These are phyloP conservation scores for Pythium chondricola DNA, from an alignment of 352 stramenopile genomes.

Conservation along the genomic window DNA sequence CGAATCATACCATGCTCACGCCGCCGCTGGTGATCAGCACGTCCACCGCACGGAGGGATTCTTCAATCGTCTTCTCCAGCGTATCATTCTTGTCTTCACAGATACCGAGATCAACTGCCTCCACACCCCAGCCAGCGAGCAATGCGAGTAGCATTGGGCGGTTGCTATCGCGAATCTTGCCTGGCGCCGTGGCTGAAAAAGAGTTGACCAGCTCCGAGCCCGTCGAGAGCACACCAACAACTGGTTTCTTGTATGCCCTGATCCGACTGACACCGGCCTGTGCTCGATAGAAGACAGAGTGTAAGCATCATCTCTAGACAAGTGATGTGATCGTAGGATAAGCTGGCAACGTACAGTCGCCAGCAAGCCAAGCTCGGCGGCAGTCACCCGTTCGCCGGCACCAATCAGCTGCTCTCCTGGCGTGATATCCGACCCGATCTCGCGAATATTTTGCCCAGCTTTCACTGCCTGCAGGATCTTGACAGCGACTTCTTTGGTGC, in stretches of 20 bases:
- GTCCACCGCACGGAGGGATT: constrained; percentile 60
- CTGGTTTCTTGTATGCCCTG: constrained; percentile 52
- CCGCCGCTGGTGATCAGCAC: constrained; percentile 95
- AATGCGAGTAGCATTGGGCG: constrained; percentile 87
- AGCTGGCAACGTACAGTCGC: constrained; percentile 68
- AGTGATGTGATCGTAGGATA: no score
- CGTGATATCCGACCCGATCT: constrained; percentile 90
- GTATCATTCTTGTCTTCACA: constrained; percentile 59
- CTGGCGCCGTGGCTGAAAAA: constrained; percentile 29
- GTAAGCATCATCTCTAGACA: constrained; percentile 6
- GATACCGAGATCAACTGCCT: constrained; percentile 64
- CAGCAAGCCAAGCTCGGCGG: constrained; percentile 90
- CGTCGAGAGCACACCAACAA: constrained; percentile 93
- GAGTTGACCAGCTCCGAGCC: constrained; percentile 91
- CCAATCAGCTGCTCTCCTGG: constrained; percentile 70
- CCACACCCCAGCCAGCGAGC: constrained; percentile 37
- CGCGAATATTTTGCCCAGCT: constrained; percentile 69
- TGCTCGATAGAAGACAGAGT: neutral
- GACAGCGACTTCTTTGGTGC: constrained; percentile 35
- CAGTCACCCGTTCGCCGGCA: constrained; percentile 62
- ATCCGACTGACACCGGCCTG: constrained; percentile 74
- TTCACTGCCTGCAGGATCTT: constrained; percentile 62
- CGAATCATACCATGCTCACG: constrained; percentile 89
- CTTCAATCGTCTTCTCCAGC: constrained; percentile 38
- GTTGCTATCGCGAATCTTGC: constrained; percentile 95